A percentile compares a stretch with the other conserved stretches of the same genome.
Conservation (phyloP, 805 yeast species). For the Metschnikowia amazonensis region DNA sequence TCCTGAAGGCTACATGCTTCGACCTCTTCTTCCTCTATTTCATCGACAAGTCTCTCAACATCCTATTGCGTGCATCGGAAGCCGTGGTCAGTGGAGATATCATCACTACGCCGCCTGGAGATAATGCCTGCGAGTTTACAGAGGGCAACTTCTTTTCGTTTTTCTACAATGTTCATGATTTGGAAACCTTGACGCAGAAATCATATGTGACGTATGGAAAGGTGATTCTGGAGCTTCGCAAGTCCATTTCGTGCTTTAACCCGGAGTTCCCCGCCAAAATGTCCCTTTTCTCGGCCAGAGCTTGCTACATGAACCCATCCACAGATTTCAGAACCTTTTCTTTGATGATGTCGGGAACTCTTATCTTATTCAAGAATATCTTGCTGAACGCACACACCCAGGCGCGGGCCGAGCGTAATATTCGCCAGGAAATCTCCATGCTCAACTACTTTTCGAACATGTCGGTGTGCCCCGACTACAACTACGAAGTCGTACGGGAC, state of each 20-base stretch:
- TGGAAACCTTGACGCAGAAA: conserved; percentile 28
- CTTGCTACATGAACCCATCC: conserved; percentile 31
- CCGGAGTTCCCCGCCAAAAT: conserved; percentile 37
- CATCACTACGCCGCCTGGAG: conserved; percentile 8
- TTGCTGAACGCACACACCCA: conserved; percentile 21
- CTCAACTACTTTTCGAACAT: conserved; percentile 23
- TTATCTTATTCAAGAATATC: conserved; percentile 26
- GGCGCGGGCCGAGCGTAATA: conserved; percentile 1
- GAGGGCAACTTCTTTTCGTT: conserved; percentile 6
- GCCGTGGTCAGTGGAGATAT: conserved; percentile 18
- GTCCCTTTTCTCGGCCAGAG: conserved; percentile 35
- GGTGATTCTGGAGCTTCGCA: conserved; percentile 33
- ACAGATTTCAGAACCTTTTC: conserved; percentile 31
- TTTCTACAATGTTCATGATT: conserved; percentile 28
- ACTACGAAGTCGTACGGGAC: conserved; percentile 27
- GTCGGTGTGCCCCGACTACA: conserved; percentile 32
- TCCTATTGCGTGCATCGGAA: conserved; percentile 21
- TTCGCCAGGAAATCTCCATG: conserved; percentile 15
- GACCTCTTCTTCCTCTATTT: conserved; percentile 34
- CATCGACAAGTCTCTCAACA: conserved; percentile 35
- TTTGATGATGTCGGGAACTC: conserved; percentile 34
- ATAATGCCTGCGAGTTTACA: background rate
- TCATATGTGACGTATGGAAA: conserved; percentile 34
- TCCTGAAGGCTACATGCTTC: conserved; percentile 26
- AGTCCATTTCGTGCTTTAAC: conserved; percentile 27